phyloP scores from a whole-genome alignment of 768 basidiomycete species.

The Podaxis rugospora region DNA sequence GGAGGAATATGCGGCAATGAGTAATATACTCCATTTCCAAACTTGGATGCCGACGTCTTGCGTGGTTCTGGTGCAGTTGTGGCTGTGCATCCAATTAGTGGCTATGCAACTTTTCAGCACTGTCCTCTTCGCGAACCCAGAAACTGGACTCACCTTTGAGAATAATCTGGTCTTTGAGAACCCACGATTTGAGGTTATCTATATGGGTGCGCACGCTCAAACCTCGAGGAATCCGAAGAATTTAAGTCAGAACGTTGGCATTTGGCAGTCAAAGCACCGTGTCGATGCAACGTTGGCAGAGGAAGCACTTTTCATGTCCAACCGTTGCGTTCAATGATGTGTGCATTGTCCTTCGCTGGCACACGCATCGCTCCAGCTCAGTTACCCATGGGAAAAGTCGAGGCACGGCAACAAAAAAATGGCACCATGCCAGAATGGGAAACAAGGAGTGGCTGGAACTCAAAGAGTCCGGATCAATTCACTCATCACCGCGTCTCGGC shows the following conservation, averaged over 20 bases:
- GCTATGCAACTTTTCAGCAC: neutral
- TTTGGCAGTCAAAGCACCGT: neutral
- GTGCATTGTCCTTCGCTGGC: neutral
- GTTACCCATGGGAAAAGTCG: neutral
- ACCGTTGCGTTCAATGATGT: neutral
- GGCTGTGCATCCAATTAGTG: neutral
- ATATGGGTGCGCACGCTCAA: neutral
- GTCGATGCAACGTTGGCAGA: neutral
- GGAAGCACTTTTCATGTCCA: neutral
- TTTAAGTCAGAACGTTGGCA: neutral
- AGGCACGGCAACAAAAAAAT: neutral
- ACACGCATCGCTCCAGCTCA: neutral
- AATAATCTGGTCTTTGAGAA: neutral
- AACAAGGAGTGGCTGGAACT: no score
- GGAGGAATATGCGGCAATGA: neutral
- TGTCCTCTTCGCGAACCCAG: neutral
- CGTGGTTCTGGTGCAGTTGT: neutral
- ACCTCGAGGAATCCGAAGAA: neutral
- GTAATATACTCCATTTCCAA: neutral
- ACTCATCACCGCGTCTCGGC: neutral
- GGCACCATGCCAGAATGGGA: no score
- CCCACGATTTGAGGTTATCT: neutral
- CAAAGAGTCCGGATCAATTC: neutral
- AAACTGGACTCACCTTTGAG: neutral
- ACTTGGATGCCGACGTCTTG: constrained; percentile 4